Base-by-base conservation (phyloP, 2,329 filamentous ascomycete species). In the Colletotrichum paranaense region DNA sequence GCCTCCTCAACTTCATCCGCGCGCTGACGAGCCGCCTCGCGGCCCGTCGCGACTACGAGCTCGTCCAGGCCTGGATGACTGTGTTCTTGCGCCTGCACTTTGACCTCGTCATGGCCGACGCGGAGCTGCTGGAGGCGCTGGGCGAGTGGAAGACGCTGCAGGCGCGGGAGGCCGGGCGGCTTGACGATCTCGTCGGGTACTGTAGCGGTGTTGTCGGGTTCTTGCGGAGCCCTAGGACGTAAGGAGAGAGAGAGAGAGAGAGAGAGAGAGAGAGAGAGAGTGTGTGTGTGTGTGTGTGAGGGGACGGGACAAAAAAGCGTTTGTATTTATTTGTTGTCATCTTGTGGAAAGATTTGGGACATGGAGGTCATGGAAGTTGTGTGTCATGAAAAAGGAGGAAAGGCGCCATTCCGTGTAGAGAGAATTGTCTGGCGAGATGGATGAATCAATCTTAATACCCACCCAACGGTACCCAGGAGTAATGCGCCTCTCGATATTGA, bases 1-100 rank as follows among this genome's bases (percentile, higher is more conserved):
- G 98, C 82, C 85, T 97, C 22, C 86, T 92, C 1, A 88, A 91
- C 66, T 99, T 99, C 80, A 92, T 98, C 64, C 83, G 86, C n/a
- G 95, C 95, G 1, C 83, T 99, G 68, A 97, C 94, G 0, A 87
- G 86, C 67, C 88, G 93, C 14, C 85, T 98, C 65, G 84, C 86
- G 56, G 86, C 90, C 63, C 91, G 92, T 75, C 90, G 90, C 60
- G 97, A 98, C 82, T 99, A 97, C 82, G 97, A 99, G 83, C 88
- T 99, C 52, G 93, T 95, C 19, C 95, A 98, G 82, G 95, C 95
- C 0, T 99, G 97, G 96, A 98, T 99, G 95, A 92, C 93, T 2
- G 96, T 98, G 1, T 97, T 98, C 79, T 81, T 99, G 72, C 90
- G 92, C 60, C 85, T 98, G 53, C 96, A 98, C 82, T 89, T 89